Conservation (phyloP, 345 rosid genomes). For the Pugionium cornutum region DNA sequence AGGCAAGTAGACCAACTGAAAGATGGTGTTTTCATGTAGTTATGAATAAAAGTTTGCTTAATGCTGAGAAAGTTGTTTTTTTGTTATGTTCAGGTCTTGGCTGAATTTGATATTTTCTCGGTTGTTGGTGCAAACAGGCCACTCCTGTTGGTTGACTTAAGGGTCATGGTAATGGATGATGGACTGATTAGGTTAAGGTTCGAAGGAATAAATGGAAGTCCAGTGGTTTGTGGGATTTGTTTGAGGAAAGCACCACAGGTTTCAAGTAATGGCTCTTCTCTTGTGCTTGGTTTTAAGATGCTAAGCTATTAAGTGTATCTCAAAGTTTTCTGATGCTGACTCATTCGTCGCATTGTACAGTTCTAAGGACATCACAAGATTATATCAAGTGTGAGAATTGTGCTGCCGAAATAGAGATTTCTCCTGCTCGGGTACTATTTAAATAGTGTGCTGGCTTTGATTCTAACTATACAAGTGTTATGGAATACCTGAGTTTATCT, state of each 20-base stretch:
- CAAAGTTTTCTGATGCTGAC: conserved; percentile 1
- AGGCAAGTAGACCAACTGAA: conserved; percentile 48
- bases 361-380: conserved; percentile 50
- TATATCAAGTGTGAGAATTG: conserved; percentile 73
- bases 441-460: conserved; percentile 20
- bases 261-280: conserved; percentile 49
- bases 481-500: conserved; percentile 9
- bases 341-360: conserved; percentile 44
- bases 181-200: conserved; percentile 61
- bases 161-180: conserved; percentile 67
- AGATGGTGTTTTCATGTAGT: neutral
- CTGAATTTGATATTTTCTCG: conserved; percentile 82
- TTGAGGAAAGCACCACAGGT: conserved; percentile 65
- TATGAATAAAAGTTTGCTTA: neutral
- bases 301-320: neutral
- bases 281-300: conserved; percentile 12
- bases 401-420: conserved; percentile 67
- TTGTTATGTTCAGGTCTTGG: conserved; percentile 60
- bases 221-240: conserved; percentile 79
- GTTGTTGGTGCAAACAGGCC: conserved; percentile 86
- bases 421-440: conserved; percentile 63
- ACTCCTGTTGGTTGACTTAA: conserved; percentile 64
- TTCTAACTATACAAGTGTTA: neutral
- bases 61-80: conserved; percentile 24
- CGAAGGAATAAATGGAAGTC: conserved; percentile 76